Percentiles rank a stretch among this genome's conserved stretches.
Evolutionary conservation across 257 asterid genomes (phyloP).

Genomic region (Primulina eburnea): DNA sequence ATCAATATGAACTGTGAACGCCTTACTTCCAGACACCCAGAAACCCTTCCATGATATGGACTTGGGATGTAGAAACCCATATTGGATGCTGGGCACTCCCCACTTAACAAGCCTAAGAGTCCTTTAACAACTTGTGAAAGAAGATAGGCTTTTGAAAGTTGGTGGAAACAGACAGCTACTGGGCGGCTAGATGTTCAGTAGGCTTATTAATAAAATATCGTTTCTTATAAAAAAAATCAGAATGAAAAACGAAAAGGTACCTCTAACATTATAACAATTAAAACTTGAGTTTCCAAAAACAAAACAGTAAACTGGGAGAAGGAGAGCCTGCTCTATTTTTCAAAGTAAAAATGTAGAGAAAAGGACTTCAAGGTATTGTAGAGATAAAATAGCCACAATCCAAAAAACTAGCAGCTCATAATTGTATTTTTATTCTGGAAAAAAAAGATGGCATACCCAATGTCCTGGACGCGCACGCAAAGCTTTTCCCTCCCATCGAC

Average conservation of each 20-base stretch:
- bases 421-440: slow-evolving; percentile 9
- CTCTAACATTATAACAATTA: too few relatives aligned
- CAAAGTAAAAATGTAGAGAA: neutral
- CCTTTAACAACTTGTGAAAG: neutral
- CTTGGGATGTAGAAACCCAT: neutral
- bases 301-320: neutral
- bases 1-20: neutral
- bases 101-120: neutral
- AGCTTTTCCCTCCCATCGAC: slow-evolving; percentile 58
- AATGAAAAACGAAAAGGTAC: neutral
- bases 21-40: neutral
- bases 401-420: neutral
- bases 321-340: neutral
- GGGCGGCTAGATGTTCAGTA: neutral
- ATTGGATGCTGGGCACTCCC: neutral
- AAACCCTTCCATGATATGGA: neutral
- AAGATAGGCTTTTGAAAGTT: neutral
- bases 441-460: slow-evolving; percentile 54
- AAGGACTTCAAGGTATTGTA: neutral
- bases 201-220: too few relatives aligned
- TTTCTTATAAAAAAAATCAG: too few relatives aligned
- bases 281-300: neutral
- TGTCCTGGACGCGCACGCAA: slow-evolving; percentile 67
- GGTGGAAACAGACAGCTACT: neutral
- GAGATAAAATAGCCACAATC: neutral